A percentile compares a stretch with the other conserved stretches of the same genome.
phyloP scores from a whole-genome alignment of 1,284 basidiomycete species.

The Heterobasidion irregulare region DNA sequence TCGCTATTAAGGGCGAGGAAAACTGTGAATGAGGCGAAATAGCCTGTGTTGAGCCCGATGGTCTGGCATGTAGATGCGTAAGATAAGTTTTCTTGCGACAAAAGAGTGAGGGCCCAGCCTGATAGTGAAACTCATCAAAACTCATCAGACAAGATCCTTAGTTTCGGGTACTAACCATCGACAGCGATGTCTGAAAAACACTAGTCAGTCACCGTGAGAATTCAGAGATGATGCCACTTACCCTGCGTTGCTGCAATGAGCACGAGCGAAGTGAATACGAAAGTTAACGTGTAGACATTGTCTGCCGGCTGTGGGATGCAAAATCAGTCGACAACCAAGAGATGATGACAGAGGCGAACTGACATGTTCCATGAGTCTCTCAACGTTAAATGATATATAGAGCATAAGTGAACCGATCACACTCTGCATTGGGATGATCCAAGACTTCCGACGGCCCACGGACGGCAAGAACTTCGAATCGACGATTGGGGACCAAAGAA shows the following conservation, averaged over 20 bases:
- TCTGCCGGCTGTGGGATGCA: constrained; percentile 57
- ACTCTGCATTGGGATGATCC: constrained; percentile 97
- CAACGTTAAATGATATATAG: constrained; percentile 77
- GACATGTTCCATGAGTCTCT: constrained; percentile 79
- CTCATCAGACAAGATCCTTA: not conserved
- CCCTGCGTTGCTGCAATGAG: constrained; percentile 97
- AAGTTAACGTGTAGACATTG: constrained; percentile 76
- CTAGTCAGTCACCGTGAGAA: constrained; percentile 8
- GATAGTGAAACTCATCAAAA: constrained; percentile 10
- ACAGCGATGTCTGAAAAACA: constrained; percentile 81
- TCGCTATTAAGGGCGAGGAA: constrained; percentile 96
- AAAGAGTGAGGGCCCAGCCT: constrained; percentile 96
- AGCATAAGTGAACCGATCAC: constrained; percentile 87
- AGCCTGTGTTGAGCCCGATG: constrained; percentile 94
- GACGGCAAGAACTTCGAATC: constrained; percentile 83
- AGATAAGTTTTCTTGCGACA: constrained; percentile 91
- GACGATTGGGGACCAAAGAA: constrained; percentile 97
- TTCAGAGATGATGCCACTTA: not conserved
- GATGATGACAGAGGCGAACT: constrained; percentile 19
- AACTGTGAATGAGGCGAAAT: constrained; percentile 94
- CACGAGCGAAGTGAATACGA: constrained; percentile 86
- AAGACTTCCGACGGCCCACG: constrained; percentile 90
- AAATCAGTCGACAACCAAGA: constrained; percentile 6
- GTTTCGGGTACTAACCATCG: constrained; percentile 50
- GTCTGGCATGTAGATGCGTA: constrained; percentile 99